Evolutionary conservation across 164 flowering plant species (phyloP).

Genomic region (Akebia trifoliata): DNA sequence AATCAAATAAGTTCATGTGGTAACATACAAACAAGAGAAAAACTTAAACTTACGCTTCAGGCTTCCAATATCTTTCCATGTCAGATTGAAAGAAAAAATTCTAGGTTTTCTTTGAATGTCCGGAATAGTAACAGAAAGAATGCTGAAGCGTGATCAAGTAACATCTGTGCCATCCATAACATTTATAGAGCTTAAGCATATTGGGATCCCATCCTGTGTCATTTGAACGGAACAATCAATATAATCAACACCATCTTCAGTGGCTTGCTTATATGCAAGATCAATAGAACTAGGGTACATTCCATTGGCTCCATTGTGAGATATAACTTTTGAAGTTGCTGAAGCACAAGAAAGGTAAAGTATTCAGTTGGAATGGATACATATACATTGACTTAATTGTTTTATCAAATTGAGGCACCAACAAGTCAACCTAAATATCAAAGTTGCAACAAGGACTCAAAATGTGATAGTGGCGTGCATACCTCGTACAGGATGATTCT

Average conservation of each 20-base stretch:
- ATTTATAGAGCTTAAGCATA: conserved; percentile 68
- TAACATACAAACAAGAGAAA: background rate
- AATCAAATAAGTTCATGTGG: too few relatives aligned
- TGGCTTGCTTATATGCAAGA: conserved; percentile 68
- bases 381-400: conserved; percentile 2
- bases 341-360: conserved; percentile 22
- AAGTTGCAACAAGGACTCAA: conserved; percentile 1
- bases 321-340: conserved; percentile 58
- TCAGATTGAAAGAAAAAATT: conserved; percentile 60
- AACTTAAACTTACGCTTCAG: conserved; percentile 61
- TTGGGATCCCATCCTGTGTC: conserved; percentile 65
- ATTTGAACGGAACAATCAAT: conserved; percentile 90
- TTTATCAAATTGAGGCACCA: background rate
- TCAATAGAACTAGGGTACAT: conserved; percentile 78
- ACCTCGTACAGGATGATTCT: conserved; percentile 56
- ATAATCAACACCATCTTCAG: conserved; percentile 74
- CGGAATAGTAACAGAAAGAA: conserved; percentile 25
- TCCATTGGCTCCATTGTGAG: conserved; percentile 88
- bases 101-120: conserved; percentile 41
- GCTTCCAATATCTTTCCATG: conserved; percentile 64
- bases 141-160: conserved; percentile 37
- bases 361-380: too few relatives aligned
- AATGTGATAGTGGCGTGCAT: conserved; percentile 17
- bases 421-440: background rate
- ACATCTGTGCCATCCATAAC: conserved; percentile 56